These are phyloP conservation scores for Saturnispora zaruensis DNA, from an alignment of 805 yeast species.

Conservation along the genomic window DNA sequence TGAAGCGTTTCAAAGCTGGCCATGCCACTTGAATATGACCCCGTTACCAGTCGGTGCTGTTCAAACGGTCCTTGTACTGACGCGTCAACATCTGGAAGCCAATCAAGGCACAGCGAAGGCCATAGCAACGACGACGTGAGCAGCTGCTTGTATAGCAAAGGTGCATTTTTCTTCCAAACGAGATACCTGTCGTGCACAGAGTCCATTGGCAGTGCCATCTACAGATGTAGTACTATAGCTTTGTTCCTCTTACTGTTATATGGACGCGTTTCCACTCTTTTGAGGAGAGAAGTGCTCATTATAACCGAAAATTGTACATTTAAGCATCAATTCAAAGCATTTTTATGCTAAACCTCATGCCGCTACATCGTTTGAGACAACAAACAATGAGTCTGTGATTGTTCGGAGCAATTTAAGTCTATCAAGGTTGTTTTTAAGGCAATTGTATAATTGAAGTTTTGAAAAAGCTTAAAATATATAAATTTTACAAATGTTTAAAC, in stretches of 20 bases:
- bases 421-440: too few relatives aligned
- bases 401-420: too few relatives aligned
- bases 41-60: conserved; percentile 40
- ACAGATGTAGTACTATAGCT: background rate
- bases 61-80: conserved; percentile 22
- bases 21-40: conserved; percentile 57
- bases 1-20: conserved; percentile 20
- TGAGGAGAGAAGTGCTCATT: background rate
- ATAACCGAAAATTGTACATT: background rate
- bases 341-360: too few relatives aligned
- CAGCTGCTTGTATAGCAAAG: conserved; percentile 44
- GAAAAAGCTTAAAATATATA: too few relatives aligned
- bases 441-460: too few relatives aligned
- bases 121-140: conserved; percentile 48
- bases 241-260: background rate
- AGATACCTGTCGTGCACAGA: conserved; percentile 27
- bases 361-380: too few relatives aligned
- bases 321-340: background rate
- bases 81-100: conserved; percentile 48
- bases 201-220: background rate
- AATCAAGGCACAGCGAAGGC: conserved; percentile 56
- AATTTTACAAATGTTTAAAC: too few relatives aligned
- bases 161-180: conserved; percentile 56
- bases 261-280: background rate
- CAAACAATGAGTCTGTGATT: too few relatives aligned